Evolutionary conservation across 2,329 filamentous ascomycete species (phyloP), one percentile per base, ranked within the genome.

Genomic region (Stylonectria norvegica): DNA sequence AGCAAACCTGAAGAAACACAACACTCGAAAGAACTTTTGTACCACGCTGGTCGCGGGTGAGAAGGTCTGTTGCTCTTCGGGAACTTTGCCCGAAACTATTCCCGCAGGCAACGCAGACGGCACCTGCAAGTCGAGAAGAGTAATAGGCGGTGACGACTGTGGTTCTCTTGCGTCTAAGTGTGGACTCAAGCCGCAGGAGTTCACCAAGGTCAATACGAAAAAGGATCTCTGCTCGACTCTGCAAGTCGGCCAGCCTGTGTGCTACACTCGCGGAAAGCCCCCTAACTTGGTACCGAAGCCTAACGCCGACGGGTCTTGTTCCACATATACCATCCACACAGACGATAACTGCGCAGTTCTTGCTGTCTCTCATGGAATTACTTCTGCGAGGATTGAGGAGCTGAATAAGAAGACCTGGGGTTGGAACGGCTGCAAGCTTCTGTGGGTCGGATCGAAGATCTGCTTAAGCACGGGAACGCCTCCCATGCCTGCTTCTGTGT

Each of bases 261-360:
- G 66, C 48, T 70, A 66, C 42, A 56, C 57, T 0, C 19, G 39
- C 5, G 66, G 66, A n/a, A 53, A 43, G 5, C 48, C 65, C 17
- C 66, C 65, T 1, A 58, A 65, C 50, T 40, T 64, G n/a, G 27
- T 42, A 5, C 67, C 67, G 3, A 58, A 65, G 43, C 60, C 58
- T 2, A 40, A 55, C 9, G 34, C 42, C 0, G 52, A 63, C 35
- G 64, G 65, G 3, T 47, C 47, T 1, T 69, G 65, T 42, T 37
- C 37, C 4, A 30, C 43, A 4, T 61, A 66, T 40, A 46, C 31
- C 0, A 50, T 65, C 12, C 33, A 53, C 20, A 18, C 36, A 0
- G 50, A 48, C 4, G 69, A 73, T 31, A 58, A 35, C 23, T 75
- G 71, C 49, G 28, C 44, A 15, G 35, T 7, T 2, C 57, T 74